phyloP scores from a whole-genome alignment of 805 yeast species.

The Metschnikowia orientalis region DNA sequence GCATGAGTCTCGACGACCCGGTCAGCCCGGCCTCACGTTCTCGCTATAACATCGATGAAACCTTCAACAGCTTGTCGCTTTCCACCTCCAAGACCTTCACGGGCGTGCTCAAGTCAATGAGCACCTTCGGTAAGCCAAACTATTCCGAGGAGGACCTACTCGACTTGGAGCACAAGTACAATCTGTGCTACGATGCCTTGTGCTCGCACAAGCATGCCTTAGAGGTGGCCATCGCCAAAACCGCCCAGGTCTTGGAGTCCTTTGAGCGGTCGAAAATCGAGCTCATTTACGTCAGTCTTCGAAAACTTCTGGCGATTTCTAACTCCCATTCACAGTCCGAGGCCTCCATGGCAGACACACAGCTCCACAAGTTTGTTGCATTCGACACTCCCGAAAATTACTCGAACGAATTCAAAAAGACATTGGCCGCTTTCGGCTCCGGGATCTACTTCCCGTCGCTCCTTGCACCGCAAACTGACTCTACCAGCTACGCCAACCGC shows the following conservation, averaged over 20 bases:
- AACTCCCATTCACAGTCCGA: conserved; percentile 10
- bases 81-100: conserved; percentile 27
- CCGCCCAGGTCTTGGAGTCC: conserved; percentile 24
- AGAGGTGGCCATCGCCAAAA: conserved; percentile 25
- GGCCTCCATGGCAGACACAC: not conserved
- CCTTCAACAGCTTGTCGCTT: conserved; percentile 20
- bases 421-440: conserved; percentile 26
- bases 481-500: conserved; percentile 12
- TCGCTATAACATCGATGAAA: conserved; percentile 9
- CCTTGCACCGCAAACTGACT: conserved; percentile 26
- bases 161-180: conserved; percentile 29
- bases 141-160: conserved; percentile 24
- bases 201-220: conserved; percentile 29
- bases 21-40: not conserved
- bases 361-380: conserved; percentile 1
- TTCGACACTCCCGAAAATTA: conserved; percentile 1
- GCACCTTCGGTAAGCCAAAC: conserved; percentile 28
- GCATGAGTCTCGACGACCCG: conserved; percentile 2
- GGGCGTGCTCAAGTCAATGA: conserved; percentile 31
- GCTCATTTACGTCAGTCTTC: conserved; percentile 29
- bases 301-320: conserved; percentile 31
- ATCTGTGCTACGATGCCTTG: conserved; percentile 31
- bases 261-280: conserved; percentile 36
- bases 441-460: conserved; percentile 39
- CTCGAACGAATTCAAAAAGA: conserved; percentile 16